A percentile compares a stretch with the other conserved stretches of the same genome.
Conservation (phyloP, 371 early-diverging fungal genomes). For the Mucor saturninus region DNA sequence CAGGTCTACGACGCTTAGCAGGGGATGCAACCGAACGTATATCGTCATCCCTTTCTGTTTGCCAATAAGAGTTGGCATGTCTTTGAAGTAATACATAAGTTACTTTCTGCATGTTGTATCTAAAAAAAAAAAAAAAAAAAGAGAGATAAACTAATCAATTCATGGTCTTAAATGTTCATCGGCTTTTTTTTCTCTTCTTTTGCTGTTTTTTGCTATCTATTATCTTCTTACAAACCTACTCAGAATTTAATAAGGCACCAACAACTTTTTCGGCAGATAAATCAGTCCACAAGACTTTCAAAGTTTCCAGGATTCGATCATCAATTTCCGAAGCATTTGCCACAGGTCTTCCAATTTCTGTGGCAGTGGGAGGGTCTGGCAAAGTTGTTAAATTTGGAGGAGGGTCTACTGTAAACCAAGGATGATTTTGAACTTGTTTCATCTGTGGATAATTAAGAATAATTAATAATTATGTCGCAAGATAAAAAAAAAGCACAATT, state of each 20-base stretch:
- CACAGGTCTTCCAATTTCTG: conserved; percentile 45
- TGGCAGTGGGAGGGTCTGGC: conserved; percentile 48
- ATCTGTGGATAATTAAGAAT: conserved; percentile 27
- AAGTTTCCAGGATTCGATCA: conserved; percentile 48
- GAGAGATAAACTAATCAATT: too few species aligned
- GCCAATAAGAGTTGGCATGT: conserved; percentile 52
- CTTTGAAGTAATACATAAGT: conserved; percentile 54
- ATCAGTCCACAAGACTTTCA: conserved; percentile 54
- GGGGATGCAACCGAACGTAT: conserved; percentile 35
- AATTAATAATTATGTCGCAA: not conserved
- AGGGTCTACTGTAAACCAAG: conserved; percentile 47
- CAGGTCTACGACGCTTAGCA: conserved; percentile 47
- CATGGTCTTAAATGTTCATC: too few species aligned
- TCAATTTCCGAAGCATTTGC: conserved; percentile 41
- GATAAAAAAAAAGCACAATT: not conserved
- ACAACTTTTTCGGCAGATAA: conserved; percentile 38
- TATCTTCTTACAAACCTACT: conserved; percentile 32
- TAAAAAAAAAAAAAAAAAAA: not conserved
- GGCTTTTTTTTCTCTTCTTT: too few species aligned
- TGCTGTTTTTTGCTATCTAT: not conserved
- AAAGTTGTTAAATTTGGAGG: conserved; percentile 37
- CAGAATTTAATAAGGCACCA: conserved; percentile 42
- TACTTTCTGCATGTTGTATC: conserved; percentile 59
- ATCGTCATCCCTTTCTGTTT: conserved; percentile 48
- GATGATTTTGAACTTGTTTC: conserved; percentile 46